These are phyloP conservation scores for Epichloe amarillans DNA, from an alignment of 2,329 filamentous ascomycete species.

Conservation along the genomic window DNA sequence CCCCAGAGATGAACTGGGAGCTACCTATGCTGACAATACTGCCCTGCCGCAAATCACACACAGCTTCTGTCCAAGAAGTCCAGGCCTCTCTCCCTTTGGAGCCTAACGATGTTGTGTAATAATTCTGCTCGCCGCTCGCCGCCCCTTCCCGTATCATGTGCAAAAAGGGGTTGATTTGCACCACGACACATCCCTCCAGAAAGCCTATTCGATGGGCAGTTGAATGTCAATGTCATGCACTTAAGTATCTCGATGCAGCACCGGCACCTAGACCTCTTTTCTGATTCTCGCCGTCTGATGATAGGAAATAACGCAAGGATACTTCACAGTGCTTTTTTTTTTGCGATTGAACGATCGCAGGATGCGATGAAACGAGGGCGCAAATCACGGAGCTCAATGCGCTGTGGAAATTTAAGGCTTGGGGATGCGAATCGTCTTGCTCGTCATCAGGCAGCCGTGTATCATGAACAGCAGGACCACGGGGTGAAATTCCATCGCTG, in stretches of 20 bases:
- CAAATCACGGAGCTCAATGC: background rate
- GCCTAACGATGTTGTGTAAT: background rate
- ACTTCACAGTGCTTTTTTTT: background rate
- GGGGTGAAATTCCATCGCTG: slow-evolving; percentile 71
- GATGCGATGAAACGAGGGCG: background rate
- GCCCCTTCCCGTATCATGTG: background rate
- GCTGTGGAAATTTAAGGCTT: slow-evolving; percentile 47
- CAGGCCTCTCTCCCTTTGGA: background rate
- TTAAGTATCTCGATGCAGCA: background rate
- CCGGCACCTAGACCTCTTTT: background rate
- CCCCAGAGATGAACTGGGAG: too few species aligned
- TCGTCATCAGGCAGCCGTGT: slow-evolving; percentile 92
- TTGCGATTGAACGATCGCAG: background rate
- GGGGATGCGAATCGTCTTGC: slow-evolving; percentile 86
- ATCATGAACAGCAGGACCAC: slow-evolving; percentile 66
- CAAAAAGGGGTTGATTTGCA: background rate
- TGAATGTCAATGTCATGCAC: background rate
- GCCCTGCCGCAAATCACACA: background rate
- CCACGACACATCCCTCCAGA: background rate
- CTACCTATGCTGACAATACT: background rate
- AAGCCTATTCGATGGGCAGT: too few species aligned
- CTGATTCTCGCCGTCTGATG: background rate
- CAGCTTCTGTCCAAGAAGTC: slow-evolving; percentile 1
- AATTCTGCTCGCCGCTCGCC: background rate
- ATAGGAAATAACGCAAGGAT: background rate